phyloP scores from a whole-genome alignment of 345 rosid genomes.

The Lepidium africanum region DNA sequence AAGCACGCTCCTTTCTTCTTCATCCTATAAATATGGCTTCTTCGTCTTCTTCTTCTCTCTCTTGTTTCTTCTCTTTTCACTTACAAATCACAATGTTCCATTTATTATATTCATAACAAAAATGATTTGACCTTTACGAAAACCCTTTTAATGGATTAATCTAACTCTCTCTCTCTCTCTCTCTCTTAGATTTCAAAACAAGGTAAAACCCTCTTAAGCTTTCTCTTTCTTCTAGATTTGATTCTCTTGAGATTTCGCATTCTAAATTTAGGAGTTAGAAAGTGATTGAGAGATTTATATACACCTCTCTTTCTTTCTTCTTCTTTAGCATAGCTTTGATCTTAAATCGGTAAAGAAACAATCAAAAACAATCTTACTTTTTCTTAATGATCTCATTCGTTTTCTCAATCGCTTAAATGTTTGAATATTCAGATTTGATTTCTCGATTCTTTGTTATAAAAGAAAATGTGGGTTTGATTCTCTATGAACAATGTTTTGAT shows the following conservation, averaged over 20 bases:
- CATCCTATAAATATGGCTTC: conserved; percentile 1
- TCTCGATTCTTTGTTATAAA: neutral
- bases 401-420: conserved; percentile 4
- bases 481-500: neutral
- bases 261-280: neutral
- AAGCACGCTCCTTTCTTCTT: conserved; percentile 13
- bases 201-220: conserved; percentile 10
- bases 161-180: conserved; percentile 13
- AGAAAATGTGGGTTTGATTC: conserved; percentile 6
- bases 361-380: neutral
- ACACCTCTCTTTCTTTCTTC: conserved; percentile 12
- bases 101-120: neutral
- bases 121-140: conserved; percentile 10
- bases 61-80: neutral
- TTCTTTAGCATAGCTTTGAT: conserved; percentile 15
- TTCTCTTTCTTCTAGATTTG: conserved; percentile 23
- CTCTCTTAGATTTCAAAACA: neutral
- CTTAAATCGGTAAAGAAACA: conserved; percentile 18
- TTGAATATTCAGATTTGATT: neutral
- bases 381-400: neutral
- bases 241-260: conserved; percentile 1
- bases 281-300: conserved; percentile 10
- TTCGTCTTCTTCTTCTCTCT: neutral
- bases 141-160: conserved; percentile 28
- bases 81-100: neutral